Evolutionary conservation across 345 rosid genomes (phyloP), one percentile per base, ranked within the genome.

Genomic region (Eucalyptus microcorys): DNA sequence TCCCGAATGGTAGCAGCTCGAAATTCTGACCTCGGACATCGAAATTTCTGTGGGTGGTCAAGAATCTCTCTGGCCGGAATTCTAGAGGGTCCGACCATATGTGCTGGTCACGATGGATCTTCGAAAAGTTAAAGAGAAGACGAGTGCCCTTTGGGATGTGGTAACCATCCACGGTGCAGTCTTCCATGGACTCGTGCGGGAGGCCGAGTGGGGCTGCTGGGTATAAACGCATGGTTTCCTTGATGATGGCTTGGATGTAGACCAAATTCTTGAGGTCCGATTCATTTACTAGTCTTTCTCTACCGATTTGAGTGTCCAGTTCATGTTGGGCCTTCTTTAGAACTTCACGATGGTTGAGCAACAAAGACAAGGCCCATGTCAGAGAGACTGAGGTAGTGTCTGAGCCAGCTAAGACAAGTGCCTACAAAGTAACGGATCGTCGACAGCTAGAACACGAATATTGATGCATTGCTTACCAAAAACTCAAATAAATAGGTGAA

Each of bases 311-410:
- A 16, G 42, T 85, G 87, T 94, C 96, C 9, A 93, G 48, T 80
- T 94, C 96, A 48, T 89, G 87, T 89, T 92, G 94, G 10, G 89
- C 94, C 49, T 89, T 91, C 47, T 90, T 90, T 32, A 93, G 17
- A 57, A 89, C 68, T 17, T 80, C 71, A 15, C 61, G 90, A 21
- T 94, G 88, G 92, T 94, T 94, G 80, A 94, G 89, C 26, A 93
- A 87, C 43, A 92, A 87, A 76, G 96, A 87, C 3, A 93, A 71
- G 21, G 92, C 91, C 95, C 96, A 95, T 85, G 92, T 91, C 50
- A 91, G 40, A n/a, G 94, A 80, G 10, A 91, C 90, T 2, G 90
- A 64, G 21, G 94, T 92, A 2, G 93, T 93, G 32, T 95, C 95
- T 4, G 93, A 88, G 13, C 89, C 95, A 22, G 93, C 94, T 43